Conservation (phyloP, 2,329 filamentous ascomycete genomes). For the Eurotiales sp. region DNA sequence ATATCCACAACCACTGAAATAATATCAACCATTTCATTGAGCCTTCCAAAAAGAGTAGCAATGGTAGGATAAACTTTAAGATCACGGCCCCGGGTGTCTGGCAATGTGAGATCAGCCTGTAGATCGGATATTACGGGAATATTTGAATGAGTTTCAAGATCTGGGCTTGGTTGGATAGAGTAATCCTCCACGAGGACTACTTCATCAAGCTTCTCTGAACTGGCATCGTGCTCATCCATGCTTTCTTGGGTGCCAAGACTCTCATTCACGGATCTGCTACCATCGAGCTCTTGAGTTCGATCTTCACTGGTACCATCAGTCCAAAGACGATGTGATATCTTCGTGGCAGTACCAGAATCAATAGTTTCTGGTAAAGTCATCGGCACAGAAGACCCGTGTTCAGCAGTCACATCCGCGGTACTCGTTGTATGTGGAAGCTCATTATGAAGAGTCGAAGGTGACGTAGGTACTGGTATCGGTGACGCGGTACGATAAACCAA, state of each 20-base stretch:
- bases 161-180: not conserved
- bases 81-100: slow-evolving; percentile 23
- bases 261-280: not conserved
- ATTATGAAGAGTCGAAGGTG: slow-evolving; percentile 10
- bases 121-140: slow-evolving; percentile 27
- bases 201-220: slow-evolving; percentile 11
- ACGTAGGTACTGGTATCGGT: slow-evolving; percentile 8
- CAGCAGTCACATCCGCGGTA: not conserved
- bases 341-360: too few relatives aligned
- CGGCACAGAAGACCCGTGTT: not conserved
- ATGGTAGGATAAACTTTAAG: slow-evolving; percentile 43
- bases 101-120: not conserved
- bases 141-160: not conserved
- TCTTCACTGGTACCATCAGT: slow-evolving; percentile 11
- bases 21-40: slow-evolving; percentile 37
- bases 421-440: not conserved
- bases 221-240: not conserved
- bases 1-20: slow-evolving; percentile 38
- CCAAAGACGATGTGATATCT: slow-evolving; percentile 4
- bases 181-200: slow-evolving; percentile 8
- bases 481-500: slow-evolving; percentile 8
- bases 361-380: not conserved
- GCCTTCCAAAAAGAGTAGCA: slow-evolving; percentile 40
- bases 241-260: not conserved
- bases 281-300: too few relatives aligned